phyloP scores from a whole-genome alignment of 495 filamentous ascomycete species.

The Daldinia vernicosa region DNA sequence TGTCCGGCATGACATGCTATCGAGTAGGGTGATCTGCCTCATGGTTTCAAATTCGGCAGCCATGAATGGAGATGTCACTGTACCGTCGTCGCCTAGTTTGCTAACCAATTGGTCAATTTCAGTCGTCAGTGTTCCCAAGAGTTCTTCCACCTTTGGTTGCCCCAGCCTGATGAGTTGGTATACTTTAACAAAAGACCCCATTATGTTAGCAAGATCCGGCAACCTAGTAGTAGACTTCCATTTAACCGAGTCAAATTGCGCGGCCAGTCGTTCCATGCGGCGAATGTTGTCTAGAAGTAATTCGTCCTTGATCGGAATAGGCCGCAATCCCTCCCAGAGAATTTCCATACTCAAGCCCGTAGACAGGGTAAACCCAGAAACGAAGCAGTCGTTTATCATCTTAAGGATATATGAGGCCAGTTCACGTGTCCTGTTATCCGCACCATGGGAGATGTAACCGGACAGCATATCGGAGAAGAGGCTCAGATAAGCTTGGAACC shows the following conservation, averaged over 20 bases:
- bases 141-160: conserved; percentile 52
- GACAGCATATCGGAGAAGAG: conserved; percentile 49
- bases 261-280: conserved; percentile 73
- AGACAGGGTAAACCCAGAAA: conserved; percentile 65
- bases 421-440: conserved; percentile 34
- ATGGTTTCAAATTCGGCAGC: conserved; percentile 70
- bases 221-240: conserved; percentile 60
- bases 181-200: conserved; percentile 61
- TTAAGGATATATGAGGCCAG: conserved; percentile 45
- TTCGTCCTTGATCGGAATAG: conserved; percentile 55
- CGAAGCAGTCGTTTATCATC: conserved; percentile 54
- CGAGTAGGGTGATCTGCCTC: conserved; percentile 67
- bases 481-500: conserved; percentile 62
- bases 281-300: conserved; percentile 63
- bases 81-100: conserved; percentile 52
- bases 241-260: conserved; percentile 72
- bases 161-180: conserved; percentile 58
- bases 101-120: conserved; percentile 66
- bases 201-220: conserved; percentile 55
- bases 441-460: conserved; percentile 26
- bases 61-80: conserved; percentile 62
- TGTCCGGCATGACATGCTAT: conserved; percentile 41
- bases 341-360: conserved; percentile 86
- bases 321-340: conserved; percentile 79
- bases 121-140: conserved; percentile 61